Conservation (phyloP, 805 yeast genomes). For the Hanseniaspora vineae region DNA sequence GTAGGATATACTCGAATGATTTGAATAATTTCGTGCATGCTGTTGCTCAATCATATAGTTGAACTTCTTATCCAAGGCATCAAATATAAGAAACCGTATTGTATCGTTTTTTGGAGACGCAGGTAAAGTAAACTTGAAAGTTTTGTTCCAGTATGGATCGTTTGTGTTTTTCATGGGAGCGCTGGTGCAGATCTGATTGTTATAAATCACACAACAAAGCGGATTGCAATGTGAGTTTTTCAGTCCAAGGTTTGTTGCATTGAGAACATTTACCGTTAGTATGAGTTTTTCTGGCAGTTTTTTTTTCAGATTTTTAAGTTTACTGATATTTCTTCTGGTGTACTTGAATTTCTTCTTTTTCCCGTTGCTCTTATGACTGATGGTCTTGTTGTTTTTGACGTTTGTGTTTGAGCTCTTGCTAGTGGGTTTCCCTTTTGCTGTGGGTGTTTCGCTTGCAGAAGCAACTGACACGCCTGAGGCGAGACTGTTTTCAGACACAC, state of each 20-base stretch:
- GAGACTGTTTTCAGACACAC: too few species aligned
- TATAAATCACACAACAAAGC: slow-evolving; percentile 18
- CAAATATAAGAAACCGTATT: slow-evolving; percentile 19
- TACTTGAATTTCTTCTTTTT: not conserved
- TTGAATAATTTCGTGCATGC: not conserved
- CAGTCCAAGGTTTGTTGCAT: slow-evolving; percentile 11
- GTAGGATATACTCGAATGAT: too few species aligned
- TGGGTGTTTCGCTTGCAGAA: too few species aligned
- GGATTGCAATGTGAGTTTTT: slow-evolving; percentile 19
- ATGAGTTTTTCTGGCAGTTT: not conserved
- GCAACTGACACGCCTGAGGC: too few species aligned
- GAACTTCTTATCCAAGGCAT: slow-evolving; percentile 2
- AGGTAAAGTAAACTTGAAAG: slow-evolving; percentile 17
- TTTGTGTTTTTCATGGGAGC: slow-evolving; percentile 12
- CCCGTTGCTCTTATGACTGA: too few species aligned
- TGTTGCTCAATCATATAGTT: not conserved
- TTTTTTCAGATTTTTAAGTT: not conserved
- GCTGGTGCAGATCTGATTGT: slow-evolving; percentile 15
- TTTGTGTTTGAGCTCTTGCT: too few species aligned
- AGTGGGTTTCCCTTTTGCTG: too few species aligned
- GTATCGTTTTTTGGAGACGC: slow-evolving; percentile 15
- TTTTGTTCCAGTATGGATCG: slow-evolving; percentile 16
- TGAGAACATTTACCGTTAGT: not conserved
- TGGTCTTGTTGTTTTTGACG: too few species aligned
- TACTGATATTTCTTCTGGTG: not conserved